Evolutionary conservation across 176 grass and related monocot species (phyloP).

Genomic region (Zizania latifolia): DNA sequence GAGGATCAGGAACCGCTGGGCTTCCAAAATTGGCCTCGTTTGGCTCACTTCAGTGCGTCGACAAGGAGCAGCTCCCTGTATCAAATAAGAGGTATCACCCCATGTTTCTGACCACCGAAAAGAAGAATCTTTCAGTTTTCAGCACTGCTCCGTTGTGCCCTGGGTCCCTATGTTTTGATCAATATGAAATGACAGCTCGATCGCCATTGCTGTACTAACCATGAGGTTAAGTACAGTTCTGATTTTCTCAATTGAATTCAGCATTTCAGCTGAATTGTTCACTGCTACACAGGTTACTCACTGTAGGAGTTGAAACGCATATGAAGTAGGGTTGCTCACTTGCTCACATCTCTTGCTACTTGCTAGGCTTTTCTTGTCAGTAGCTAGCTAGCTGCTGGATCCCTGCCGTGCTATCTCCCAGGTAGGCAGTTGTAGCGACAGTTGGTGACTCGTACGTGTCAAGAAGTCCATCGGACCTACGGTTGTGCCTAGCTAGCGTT

Average conservation of each 20-base stretch:
- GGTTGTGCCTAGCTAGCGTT: background rate
- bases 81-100: background rate
- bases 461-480: background rate
- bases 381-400: background rate
- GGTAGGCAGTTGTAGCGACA: background rate
- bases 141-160: background rate
- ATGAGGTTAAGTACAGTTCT: background rate
- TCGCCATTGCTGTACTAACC: background rate
- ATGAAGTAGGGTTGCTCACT: background rate
- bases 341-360: background rate
- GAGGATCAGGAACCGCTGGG: background rate
- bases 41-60: background rate
- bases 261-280: background rate
- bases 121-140: background rate
- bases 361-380: background rate
- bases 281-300: background rate
- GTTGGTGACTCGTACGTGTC: background rate
- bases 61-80: background rate
- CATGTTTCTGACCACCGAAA: background rate
- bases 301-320: background rate
- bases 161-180: background rate
- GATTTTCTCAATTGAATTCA: background rate
- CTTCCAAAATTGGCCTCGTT: background rate
- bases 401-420: background rate
- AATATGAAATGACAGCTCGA: background rate